Base-by-base conservation (phyloP, 768 basidiomycete species). In the Trametes sanguinea region DNA sequence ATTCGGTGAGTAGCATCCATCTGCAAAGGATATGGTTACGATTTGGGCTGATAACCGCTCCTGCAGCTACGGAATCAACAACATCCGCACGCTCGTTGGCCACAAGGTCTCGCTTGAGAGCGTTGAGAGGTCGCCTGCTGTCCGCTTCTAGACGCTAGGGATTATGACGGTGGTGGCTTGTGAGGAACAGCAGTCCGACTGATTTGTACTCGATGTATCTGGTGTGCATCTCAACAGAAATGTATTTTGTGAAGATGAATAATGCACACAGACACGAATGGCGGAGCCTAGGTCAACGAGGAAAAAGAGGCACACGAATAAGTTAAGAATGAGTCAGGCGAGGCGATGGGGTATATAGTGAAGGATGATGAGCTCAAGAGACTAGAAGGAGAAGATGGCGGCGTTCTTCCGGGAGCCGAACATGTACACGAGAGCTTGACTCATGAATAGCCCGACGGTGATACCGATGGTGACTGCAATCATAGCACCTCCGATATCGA, bases 11-110 rank as follows among this genome's bases (percentile, higher is more conserved):
- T 76, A 9, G 33, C 13, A 44, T 3, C 22, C 45, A 11, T 45
- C 4, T 22, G 54, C 6, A 16, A 30, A 8, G 5, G 17, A 2
- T 40, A 11, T 29, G 22, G 42, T 7, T 39, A 33, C 22, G 11
- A 27, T 13, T 37, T 37, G 4, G n/a, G 17, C 42, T 43, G 27
- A 53, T 53, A 58, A 27, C 45, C 11, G 35, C 29, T 8, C 17
- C 10, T 47, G 13, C 68, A 95, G 95, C 51, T 99, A 98, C 75
- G 95, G 94, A 17, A 95, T 99, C 72, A 95, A 87, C 74, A 98
- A 99, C 74, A 99, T 99, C 68, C 82, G 97, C 66, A 94, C 95
- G 14, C 80, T 99, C 42, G 92, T 99, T 48, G 97, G 97, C 14
- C 97, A 99, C 81, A 99, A 98, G 78, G 93, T 93, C 10, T 88